Evolutionary conservation across 305 asterid genomes (phyloP), one percentile per base, ranked within the genome.

Genomic region (Lippia alba): DNA sequence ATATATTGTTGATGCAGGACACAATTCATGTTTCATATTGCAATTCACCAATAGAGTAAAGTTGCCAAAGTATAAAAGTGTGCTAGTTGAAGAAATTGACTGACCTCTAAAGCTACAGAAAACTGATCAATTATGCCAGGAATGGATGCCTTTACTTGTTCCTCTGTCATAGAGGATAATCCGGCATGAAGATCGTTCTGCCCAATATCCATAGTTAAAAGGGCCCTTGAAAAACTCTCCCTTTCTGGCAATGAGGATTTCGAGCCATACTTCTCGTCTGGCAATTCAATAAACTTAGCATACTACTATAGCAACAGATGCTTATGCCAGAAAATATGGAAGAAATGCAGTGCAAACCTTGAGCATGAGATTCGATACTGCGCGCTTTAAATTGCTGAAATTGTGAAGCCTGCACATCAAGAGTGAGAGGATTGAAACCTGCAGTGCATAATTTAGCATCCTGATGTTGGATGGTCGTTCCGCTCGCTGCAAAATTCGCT

Each of bases 401-500:
- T 69, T 79, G 80, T 3, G 46, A 67, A 75, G 67, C 32, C 61
- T 79, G 83, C 36, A 67, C 51, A 2, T 64, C 61, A 64, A 79
- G 76, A 24, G 69, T 55, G 24, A 79, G 50, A 7, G 80, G 83
- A 58, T 56, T 75, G 64, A 67, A 75, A 8, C 74, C 83, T 5
- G 54, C 70, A 54, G 12, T 71, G 51, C 61, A 67, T 53, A 71
- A 24, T 56, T 79, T 61, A 17, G 65, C 78, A 76, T 71, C 70
- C 17, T 18, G 45, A 12, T 18, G 66, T 56, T 67, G 80, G 41
- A 81, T 77, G 56, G 85, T 77, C n/a, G 85, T 54, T 18, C 85
- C 85, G 49, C 76, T 51, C 3, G 77, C 74, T 14, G 85, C 80
- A 58, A 77, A 80, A 61, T 77, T 81, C 20, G 79, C 80, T 5